phyloP scores from a whole-genome alignment of 176 grass and related monocot species.

The Paspalum vaginatum region DNA sequence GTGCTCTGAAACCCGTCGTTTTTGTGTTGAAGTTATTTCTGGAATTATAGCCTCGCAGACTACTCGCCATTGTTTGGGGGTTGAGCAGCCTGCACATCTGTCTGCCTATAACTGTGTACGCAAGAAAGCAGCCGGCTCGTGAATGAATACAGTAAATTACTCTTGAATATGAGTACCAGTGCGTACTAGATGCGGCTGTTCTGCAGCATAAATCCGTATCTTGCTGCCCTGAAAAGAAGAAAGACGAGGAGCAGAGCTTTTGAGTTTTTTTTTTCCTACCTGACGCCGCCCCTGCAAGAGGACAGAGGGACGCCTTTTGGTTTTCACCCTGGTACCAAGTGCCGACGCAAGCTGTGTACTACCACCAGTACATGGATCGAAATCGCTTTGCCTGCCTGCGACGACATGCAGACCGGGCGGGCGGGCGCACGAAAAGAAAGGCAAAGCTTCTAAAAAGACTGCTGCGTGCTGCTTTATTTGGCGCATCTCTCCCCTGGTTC shows the following conservation, averaged over 20 bases:
- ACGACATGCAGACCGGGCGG: conserved; percentile 28
- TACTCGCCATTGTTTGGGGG: no score
- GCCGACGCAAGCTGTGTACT: background rate
- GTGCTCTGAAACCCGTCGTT: no score
- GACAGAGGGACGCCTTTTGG: conserved; percentile 46
- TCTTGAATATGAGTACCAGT: conserved; percentile 25
- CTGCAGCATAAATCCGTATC: conserved; percentile 3
- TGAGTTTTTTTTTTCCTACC: background rate
- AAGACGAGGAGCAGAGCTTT: conserved; percentile 1
- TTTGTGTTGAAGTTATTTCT: no score
- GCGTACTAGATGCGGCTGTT: background rate
- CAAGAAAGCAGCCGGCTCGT: no score
- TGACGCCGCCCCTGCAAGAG: conserved; percentile 29
- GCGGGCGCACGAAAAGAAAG: conserved; percentile 21
- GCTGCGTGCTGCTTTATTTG: conserved; percentile 31
- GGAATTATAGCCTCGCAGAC: no score
- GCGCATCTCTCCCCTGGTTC: background rate
- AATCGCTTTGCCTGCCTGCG: conserved; percentile 24
- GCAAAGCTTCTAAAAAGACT: conserved; percentile 40
- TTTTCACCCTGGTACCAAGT: background rate
- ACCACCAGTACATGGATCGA: background rate
- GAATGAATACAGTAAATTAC: no score
- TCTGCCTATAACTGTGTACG: no score
- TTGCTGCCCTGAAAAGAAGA: conserved; percentile 1
- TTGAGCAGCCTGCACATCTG: no score